Base-by-base conservation (phyloP, 345 rosid species). In the Salix caprea region DNA sequence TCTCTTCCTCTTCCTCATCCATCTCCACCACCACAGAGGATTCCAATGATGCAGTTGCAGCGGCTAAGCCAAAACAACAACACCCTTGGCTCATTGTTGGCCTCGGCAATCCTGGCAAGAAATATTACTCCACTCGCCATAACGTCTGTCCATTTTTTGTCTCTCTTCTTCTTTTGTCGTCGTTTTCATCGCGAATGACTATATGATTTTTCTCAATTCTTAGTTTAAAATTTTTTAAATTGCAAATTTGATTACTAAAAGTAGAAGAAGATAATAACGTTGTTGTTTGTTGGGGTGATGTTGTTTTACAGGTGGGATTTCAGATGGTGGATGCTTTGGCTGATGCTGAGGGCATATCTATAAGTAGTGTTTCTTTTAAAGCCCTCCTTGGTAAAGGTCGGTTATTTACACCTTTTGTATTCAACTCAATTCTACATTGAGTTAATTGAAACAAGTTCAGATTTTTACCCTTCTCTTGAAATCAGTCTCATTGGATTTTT, bases 81-180 rank as follows among this genome's bases (percentile, higher is more conserved):
- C 73, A 76, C 1, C 96, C 94, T 16, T 94, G 98, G 98, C 90
- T 94, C 56, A 88, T 94, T 68, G 94, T 91, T 46, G 98, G 98
- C 16, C 94, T 94, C 37, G 98, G 98, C n/a, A 92, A 94, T 72
- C 98, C 98, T 46, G 97, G 97, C 61, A 84, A 88, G 52, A 90
- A 82, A 79, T 94, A 89, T 79, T 77, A 85, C 48, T 87, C 90
- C 83, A 94, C 97, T 52, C 94, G 98, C 44, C 98, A 94, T 76
- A 94, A 92, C 74, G 98, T 94, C n/a, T 36, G 37, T 80, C 1
- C 40, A 32, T 30, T 14, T 15, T 24, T 12, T 11, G 19, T 15
- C 4, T 18, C 70, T 12, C 13, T 40, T 40, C 46, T 40, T 40
- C 46, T 23, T 23, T 69, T 75, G 44, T 23, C 68, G 54, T 24